Base-by-base conservation (phyloP, 139 green algal genomes). In the Micromonas commoda region DNA sequence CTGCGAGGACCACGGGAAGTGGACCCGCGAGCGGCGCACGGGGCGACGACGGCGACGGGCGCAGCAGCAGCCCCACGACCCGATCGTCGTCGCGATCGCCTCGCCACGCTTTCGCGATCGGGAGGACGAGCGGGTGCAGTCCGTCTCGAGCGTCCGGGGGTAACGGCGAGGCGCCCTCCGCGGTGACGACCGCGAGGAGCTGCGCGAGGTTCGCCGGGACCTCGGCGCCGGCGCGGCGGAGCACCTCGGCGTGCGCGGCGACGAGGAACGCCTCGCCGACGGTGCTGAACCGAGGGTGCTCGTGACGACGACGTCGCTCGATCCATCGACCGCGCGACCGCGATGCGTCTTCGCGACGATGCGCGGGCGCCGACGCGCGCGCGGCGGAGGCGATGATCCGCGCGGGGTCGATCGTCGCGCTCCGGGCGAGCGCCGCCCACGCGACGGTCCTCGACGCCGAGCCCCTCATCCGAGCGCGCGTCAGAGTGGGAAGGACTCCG, bases 311-410 rank as follows among this genome's bases (percentile, higher is more conserved):
- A 57, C 45, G 45, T 57, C 45, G 45, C 16, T 16, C 16, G 9
- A 9, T 57, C 45, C 9, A 57, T 57, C 45, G 45, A 57, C 45
- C 45, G 45, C 45, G 45, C 45, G 45, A 68, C 28, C n/a, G 20
- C 24, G 5, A 9, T 19, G 5, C 9, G 61, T 29, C 28, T 20
- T 13, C 4, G 5, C 24, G 26, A 29, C 26, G 61, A 68, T 20
- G 61, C 45, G 45, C 9, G 45, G 45, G 16, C 45, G 13, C 5
- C 4, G 64, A 71, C 29, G 64, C 32, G 28, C 29, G 33, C 64
- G 64, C 64, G 64, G n/a, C 28, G 64, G 64, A 71, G 2, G 64
- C n/a, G 26, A 39, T n/a, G n/a, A n/a, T n/a, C n/a, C n/a, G n/a
- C n/a, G n/a, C 45, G 45, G 9, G 45, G 16, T 57, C 45, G 45